Percentiles rank a stretch among this genome's conserved stretches.
phyloP scores from a whole-genome alignment of 176 grass and related monocot genomes.

The Raddia distichophylla region DNA sequence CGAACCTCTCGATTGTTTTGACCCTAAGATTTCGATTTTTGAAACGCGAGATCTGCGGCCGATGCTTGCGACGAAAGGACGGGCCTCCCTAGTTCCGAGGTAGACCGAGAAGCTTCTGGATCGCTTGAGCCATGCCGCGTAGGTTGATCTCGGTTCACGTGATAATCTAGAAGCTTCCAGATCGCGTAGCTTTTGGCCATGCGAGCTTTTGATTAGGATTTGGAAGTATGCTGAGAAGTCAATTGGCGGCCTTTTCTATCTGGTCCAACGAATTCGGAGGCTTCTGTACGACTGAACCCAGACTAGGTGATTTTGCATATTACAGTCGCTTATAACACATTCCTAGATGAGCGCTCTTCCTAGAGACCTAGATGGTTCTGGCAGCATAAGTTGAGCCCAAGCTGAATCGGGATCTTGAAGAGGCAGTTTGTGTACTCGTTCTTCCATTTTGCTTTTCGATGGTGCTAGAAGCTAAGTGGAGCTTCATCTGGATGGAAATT shows the following conservation, averaged over 20 bases:
- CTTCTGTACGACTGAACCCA: background rate
- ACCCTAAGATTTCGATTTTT: background rate
- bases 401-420: conserved; percentile 2
- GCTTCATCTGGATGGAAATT: conserved; percentile 3
- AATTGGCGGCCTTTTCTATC: conserved; percentile 1
- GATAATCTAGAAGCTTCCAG: conserved; percentile 11
- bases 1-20: background rate
- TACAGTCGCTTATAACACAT: background rate
- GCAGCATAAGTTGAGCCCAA: background rate
- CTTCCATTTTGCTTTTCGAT: background rate
- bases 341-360: background rate
- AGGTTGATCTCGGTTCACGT: background rate
- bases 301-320: background rate
- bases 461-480: conserved; percentile 9
- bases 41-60: conserved; percentile 13
- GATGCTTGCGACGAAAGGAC: background rate
- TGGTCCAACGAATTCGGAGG: background rate
- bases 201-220: background rate
- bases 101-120: conserved; percentile 25
- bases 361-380: background rate
- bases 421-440: background rate
- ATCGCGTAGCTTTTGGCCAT: conserved; percentile 3
- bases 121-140: background rate
- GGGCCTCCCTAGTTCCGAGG: background rate
- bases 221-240: conserved; percentile 1